Base-by-base conservation (phyloP, 2,329 filamentous ascomycete genomes). In the Aspergillus floridensis region DNA sequence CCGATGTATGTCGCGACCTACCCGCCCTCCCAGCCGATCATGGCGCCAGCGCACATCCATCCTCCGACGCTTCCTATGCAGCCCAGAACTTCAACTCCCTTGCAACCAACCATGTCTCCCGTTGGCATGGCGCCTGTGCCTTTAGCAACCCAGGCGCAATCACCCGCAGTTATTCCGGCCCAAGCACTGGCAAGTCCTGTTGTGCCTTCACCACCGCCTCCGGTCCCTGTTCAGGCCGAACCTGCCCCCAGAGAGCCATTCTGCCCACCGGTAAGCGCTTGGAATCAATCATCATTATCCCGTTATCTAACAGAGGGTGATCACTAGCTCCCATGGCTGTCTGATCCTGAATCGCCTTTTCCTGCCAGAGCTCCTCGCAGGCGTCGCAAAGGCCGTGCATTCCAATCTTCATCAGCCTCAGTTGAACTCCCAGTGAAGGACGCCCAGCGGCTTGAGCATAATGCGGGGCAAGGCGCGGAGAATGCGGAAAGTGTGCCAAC, bases 281-380 rank as follows among this genome's bases (percentile, higher is more conserved):
- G 29, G 47, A 24, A 5, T 19, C 32, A 29, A 32, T 10, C 26
- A 14, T 44, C 41, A 41, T 7, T 54, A 38, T 53, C 55, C 47
- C 4, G 51, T 21, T 41, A 29, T 22, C 50, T 47, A 14, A 35
- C 44, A 24, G 48, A 47, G 53, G 19, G 11, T n/a, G 12, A 12
- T 10, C 6, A 21, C 14, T 29, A 83, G 80, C 74, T 88, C 21
- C 86, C 86, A 11, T 88, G 85, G 85, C 78, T 85, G 35, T 88
- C 85, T 12, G 79, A 82, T 29, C 79, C 82, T 16, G 81, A 82
- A 21, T 74, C 74, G 32, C 74, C 79, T 2, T 87, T 88, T 66
- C 85, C 85, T 3, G 72, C 80, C 16, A 78, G 80, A 68, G 77
- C 78, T 52, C 77, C 79, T 14, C 75, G 77, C 55, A 77, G 78